Percentiles rank a stretch among this genome's conserved stretches.
phyloP scores from a whole-genome alignment of 495 filamentous ascomycete genomes.

The Aspergillus hancockii region DNA sequence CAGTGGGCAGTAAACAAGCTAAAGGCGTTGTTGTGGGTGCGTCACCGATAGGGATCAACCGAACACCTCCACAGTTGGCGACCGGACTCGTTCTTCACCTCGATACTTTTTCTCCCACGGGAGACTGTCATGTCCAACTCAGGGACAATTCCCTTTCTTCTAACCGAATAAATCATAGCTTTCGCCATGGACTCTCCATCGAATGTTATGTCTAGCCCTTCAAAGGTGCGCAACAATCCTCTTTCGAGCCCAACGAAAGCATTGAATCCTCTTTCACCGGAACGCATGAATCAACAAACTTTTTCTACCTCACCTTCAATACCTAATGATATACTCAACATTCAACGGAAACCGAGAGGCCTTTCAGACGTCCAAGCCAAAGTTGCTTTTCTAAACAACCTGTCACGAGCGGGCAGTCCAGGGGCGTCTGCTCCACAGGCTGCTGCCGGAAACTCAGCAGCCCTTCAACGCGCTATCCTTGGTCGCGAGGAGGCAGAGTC shows the following conservation, averaged over 20 bases:
- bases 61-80: slow-evolving; percentile 15
- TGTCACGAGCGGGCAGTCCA: slow-evolving; percentile 63
- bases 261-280: slow-evolving; percentile 74
- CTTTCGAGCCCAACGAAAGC: slow-evolving; percentile 55
- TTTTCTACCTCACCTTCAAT: slow-evolving; percentile 55
- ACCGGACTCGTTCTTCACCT: slow-evolving; percentile 24
- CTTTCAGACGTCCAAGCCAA: slow-evolving; percentile 81
- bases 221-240: slow-evolving; percentile 9
- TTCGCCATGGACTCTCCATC: slow-evolving; percentile 45
- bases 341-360: slow-evolving; percentile 45
- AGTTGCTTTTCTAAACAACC: slow-evolving; percentile 78
- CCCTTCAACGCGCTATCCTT: slow-evolving; percentile 75
- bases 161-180: slow-evolving; percentile 6
- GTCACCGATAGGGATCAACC: slow-evolving; percentile 31
- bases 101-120: slow-evolving; percentile 10
- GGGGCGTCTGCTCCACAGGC: slow-evolving; percentile 49
- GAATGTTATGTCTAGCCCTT: slow-evolving; percentile 41
- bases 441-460: slow-evolving; percentile 57
- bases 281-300: slow-evolving; percentile 75
- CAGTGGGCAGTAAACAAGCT: slow-evolving; percentile 36
- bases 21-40: slow-evolving; percentile 28
- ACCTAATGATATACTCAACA: slow-evolving; percentile 43
- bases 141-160: slow-evolving; percentile 20
- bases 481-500: slow-evolving; percentile 79
- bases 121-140: slow-evolving; percentile 24